Evolutionary conservation across 257 asterid species (phyloP), one percentile per base, ranked within the genome.

Genomic region (Solanum paucissectum): DNA sequence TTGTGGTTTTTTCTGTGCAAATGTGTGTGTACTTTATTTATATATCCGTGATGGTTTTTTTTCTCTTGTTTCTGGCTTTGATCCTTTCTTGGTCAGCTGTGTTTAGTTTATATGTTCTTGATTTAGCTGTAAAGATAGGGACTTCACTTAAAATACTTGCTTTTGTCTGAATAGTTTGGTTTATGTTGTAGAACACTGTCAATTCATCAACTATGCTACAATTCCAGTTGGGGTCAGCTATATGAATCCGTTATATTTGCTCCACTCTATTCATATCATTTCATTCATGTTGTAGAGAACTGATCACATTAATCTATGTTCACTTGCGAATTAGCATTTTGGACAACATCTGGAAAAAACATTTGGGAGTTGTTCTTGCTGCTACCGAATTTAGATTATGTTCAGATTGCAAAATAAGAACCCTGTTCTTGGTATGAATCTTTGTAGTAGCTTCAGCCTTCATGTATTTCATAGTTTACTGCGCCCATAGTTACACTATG

Each of bases 71-170:
- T 71, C 34, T 89, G 73, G 12, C 12, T 71, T 36, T 83, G 86
- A 29, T 84, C 68, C 34, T 8, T 76, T 76, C 33, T 83, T 87
- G 12, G 27, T 86, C 4, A 29, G 36, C 37, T 74, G 14, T 46
- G 32, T 83, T 42, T 69, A 82, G 34, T 23, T 72, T 64, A 73
- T 46, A 34, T 33, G 27, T 87, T 25, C 27, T 32, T 34, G 84
- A 69, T 87, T 87, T 29, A 84, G 88, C 89, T 91, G 40, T 49
- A 68, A 77, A 79, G 83, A 83, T 27, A 71, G 16, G 38, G 18
- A 71, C 83, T 88, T 72, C 88, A 36, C 18, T 40, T 18, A 49
- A 46, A 72, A 27, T 14, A 32, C 29, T 82, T 82, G 42, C 7
- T 49, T 49, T 49, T 49, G 29, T 82, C 4, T 82, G 69, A 85